Evolutionary conservation across 2,329 filamentous ascomycete genomes (phyloP).

Genomic region (Penicillium decumbens): DNA sequence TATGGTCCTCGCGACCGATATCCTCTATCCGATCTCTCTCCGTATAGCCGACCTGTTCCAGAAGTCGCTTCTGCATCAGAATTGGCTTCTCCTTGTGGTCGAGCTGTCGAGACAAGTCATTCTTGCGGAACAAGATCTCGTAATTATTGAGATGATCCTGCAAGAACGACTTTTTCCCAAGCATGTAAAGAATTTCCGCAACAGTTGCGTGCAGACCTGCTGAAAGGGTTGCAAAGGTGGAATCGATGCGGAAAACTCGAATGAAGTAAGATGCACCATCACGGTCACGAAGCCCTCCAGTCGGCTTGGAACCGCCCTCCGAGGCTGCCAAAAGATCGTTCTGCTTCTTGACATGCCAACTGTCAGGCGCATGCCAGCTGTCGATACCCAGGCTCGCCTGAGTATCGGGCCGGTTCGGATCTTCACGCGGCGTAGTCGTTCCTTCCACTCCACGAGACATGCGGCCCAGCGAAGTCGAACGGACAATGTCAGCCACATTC

Average conservation of each 20-base stretch:
- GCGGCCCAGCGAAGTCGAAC: slow-evolving; percentile 66
- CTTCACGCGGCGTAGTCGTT: slow-evolving; percentile 26
- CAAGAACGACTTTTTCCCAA: slow-evolving; percentile 90
- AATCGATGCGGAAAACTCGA: slow-evolving; percentile 88
- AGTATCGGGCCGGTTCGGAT: slow-evolving; percentile 31
- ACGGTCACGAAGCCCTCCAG: slow-evolving; percentile 51
- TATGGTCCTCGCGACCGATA: slow-evolving; percentile 92
- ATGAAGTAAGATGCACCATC: slow-evolving; percentile 80
- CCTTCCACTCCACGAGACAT: slow-evolving; percentile 36
- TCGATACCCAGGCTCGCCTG: slow-evolving; percentile 45
- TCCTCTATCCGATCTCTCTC: slow-evolving; percentile 84
- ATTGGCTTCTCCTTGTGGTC: slow-evolving; percentile 74
- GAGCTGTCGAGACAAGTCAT: slow-evolving; percentile 80
- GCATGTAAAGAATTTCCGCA: slow-evolving; percentile 77
- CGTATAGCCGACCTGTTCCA: slow-evolving; percentile 89
- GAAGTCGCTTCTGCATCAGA: slow-evolving; percentile 81
- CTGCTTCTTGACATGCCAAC: slow-evolving; percentile 80
- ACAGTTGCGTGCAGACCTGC: slow-evolving; percentile 79
- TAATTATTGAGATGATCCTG: slow-evolving; percentile 90
- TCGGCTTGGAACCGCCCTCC: slow-evolving; percentile 1
- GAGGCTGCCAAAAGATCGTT: slow-evolving; percentile 26
- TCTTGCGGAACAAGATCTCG: slow-evolving; percentile 90
- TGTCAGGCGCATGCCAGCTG: slow-evolving; percentile 86
- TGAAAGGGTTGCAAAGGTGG: slow-evolving; percentile 88
- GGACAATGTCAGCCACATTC: slow-evolving; percentile 86